Percentiles rank a stretch among this genome's conserved stretches.
Conservation (phyloP, 179 eudicot genomes). For the Spinacia oleracea region DNA sequence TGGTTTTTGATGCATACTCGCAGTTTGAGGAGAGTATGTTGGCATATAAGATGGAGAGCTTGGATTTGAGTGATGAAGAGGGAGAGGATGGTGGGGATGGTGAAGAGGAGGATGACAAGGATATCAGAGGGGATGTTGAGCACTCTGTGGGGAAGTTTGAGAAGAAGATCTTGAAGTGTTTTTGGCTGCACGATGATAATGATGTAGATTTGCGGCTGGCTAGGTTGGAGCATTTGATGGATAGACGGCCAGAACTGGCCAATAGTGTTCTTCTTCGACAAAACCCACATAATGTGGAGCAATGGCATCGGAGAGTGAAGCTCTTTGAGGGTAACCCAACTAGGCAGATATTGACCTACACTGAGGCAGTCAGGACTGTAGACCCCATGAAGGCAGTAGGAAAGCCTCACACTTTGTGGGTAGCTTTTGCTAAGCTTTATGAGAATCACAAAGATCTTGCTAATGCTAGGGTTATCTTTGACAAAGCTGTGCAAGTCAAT, state of each 20-base stretch:
- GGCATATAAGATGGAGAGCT: slow-evolving; percentile 68
- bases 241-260: slow-evolving; percentile 85
- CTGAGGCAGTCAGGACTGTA: slow-evolving; percentile 93
- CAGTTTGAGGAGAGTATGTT: slow-evolving; percentile 98
- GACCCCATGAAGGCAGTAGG: slow-evolving; percentile 98
- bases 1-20: slow-evolving; percentile 82
- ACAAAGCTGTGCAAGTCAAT: slow-evolving; percentile 92
- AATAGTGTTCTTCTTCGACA: slow-evolving; percentile 92
- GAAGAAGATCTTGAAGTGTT: slow-evolving; percentile 50
- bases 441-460: slow-evolving; percentile 73
- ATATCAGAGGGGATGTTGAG: slow-evolving; percentile 53
- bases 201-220: slow-evolving; percentile 83
- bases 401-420: slow-evolving; percentile 95
- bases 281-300: slow-evolving; percentile 97
- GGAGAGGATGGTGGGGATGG: slow-evolving; percentile 34
- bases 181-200: slow-evolving; percentile 81
- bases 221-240: slow-evolving; percentile 74
- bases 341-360: slow-evolving; percentile 77
- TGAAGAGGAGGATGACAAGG: slow-evolving; percentile 48
- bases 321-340: slow-evolving; percentile 91
- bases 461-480: slow-evolving; percentile 88
- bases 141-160: slow-evolving; percentile 53
- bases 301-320: slow-evolving; percentile 93
- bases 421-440: slow-evolving; percentile 87
- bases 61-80: slow-evolving; percentile 55